Evolutionary conservation across 2,329 filamentous ascomycete species (phyloP), one percentile per base, ranked within the genome.

Genomic region (Fusarium tuaranense): DNA sequence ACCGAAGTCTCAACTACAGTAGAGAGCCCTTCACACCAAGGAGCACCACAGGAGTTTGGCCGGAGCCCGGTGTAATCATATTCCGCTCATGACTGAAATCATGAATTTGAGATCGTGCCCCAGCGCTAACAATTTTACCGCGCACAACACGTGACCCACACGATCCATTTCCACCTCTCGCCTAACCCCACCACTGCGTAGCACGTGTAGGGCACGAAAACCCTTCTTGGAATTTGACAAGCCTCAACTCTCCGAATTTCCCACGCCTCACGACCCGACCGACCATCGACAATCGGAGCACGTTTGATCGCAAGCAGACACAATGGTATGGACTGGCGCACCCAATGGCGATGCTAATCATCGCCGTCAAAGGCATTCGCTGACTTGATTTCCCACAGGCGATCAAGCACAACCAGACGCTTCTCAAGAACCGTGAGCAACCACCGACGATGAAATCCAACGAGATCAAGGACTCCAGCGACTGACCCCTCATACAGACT

Each of bases 361-460:
- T 74, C 62, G 66, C 67, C 36, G 69, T 77, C 71, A 38, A 63
- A 46, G 62, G 39, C 63, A 65, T 65, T 68, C 82, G 74, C 81
- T 82, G 68, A 81, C 70, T 61, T 77, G 79, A 74, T 80, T 79
- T 71, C 65, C 77, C 65, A 74, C 79, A 93, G 95, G 94, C 96
- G 91, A 98, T 98, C 95, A 97, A 97, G 93, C 95, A 98, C 94
- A 98, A 98, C 91, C 95, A 98, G 91, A 94, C 96, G 91, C 93
- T 98, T 88, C 93, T 94, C 86, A 94, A 96, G 92, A 97, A 97
- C 92, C 95, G 93, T 95, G 89, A 90, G 93, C 83, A 82, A 81
- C 74, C 75, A 78, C 76, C 72, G 71, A 73, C 76, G 71, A 78
- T 59, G 59, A 77, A 64, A 20, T 34, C 51, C 79, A 78, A 81